Conservation (phyloP, 306 rosid genomes). For the Quercus robur region DNA sequence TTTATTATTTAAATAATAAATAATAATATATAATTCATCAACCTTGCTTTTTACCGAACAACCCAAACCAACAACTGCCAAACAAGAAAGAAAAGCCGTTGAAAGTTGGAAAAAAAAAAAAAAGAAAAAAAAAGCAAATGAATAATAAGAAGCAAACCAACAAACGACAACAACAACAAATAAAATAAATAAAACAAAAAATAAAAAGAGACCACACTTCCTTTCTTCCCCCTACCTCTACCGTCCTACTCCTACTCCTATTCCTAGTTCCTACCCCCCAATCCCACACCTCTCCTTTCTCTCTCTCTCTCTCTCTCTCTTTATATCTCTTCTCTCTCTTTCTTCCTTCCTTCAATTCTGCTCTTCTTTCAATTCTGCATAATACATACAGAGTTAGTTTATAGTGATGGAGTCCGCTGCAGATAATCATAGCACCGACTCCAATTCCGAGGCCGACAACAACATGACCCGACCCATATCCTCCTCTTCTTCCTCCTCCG, state of each 20-base stretch:
- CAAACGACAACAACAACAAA: no score
- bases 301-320: neutral
- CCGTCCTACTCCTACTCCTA: neutral
- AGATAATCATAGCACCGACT: conserved; percentile 11
- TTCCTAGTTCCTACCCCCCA: conserved; percentile 49
- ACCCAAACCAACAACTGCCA: conserved; percentile 29
- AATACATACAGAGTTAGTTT: no score
- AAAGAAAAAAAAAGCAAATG: neutral
- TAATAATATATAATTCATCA: no score
- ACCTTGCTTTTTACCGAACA: conserved; percentile 24
- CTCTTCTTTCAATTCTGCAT: neutral
- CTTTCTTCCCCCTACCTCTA: conserved; percentile 7
- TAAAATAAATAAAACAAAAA: neutral
- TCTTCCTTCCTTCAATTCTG: neutral
- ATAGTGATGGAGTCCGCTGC: neutral
- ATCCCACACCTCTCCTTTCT: conserved; percentile 17
- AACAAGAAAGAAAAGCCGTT: neutral
- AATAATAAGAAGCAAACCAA: neutral
- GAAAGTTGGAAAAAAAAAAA: no score
- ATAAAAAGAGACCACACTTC: neutral
- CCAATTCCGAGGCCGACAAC: conserved; percentile 26
- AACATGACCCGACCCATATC: neutral
- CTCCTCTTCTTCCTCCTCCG: conserved; percentile 32
- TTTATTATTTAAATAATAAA: no score
- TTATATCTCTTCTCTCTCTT: conserved; percentile 3